Evolutionary conservation across 305 asterid genomes (phyloP).

Genomic region (Fraxinus xanthoxyloides): DNA sequence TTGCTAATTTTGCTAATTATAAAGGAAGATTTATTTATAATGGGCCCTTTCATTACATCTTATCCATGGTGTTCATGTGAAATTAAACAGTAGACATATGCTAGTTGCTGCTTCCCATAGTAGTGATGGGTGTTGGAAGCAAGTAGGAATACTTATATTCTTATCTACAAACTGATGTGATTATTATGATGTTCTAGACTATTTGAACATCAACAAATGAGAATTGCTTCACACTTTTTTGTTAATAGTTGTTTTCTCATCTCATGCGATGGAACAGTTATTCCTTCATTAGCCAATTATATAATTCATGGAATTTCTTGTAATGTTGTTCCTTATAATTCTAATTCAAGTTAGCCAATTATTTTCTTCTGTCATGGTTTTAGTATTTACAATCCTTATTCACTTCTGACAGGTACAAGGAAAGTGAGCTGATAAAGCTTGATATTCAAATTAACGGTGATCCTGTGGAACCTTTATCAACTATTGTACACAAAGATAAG

Average conservation of each 20-base stretch:
- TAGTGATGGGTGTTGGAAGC: neutral
- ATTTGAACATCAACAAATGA: neutral
- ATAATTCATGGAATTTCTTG: neutral
- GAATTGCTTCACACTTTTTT: neutral
- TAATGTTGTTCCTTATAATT: neutral
- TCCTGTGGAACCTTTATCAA: conserved; percentile 88
- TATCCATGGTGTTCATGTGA: neutral
- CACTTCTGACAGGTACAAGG: conserved; percentile 61
- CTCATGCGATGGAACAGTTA: neutral
- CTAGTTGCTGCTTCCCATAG: too few species aligned
- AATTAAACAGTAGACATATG: neutral
- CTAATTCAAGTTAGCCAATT: neutral
- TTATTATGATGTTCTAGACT: conserved; percentile 1
- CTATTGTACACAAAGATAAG: conserved; percentile 97
- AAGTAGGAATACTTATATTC: neutral
- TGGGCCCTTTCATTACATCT: neutral
- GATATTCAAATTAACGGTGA: conserved; percentile 93
- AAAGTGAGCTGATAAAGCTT: conserved; percentile 90
- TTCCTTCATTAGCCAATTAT: neutral
- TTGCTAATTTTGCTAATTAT: neutral
- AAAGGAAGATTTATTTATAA: neutral
- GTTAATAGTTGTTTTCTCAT: neutral
- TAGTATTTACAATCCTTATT: neutral
- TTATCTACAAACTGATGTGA: neutral
- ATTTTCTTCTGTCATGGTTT: neutral